A percentile compares a stretch with the other conserved stretches of the same genome.
Conservation (phyloP, 2,329 filamentous ascomycete genomes). For the Pyrenophora seminiperda region DNA sequence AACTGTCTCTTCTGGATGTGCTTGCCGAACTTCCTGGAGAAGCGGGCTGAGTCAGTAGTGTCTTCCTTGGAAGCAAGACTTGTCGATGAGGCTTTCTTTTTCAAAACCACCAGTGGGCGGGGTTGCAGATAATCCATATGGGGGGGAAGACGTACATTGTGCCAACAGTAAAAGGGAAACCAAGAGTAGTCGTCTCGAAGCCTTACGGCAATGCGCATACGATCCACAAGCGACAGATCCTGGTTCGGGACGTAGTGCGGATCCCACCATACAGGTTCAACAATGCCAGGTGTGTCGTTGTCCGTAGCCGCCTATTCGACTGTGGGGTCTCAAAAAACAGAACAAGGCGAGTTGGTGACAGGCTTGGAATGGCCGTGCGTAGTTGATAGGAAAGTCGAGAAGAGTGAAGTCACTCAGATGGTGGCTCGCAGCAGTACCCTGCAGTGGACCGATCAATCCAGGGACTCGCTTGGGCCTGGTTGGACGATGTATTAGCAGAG, state of each 20-base stretch:
- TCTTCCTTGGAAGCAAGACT: constrained; percentile 46
- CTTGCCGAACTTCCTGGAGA: constrained; percentile 96
- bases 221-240: constrained; percentile 41
- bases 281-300: constrained; percentile 34
- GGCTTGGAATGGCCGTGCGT: constrained; percentile 35
- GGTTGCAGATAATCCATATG: constrained; percentile 43
- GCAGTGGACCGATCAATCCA: constrained; percentile 28
- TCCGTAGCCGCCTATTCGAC: constrained; percentile 37
- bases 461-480: constrained; percentile 35
- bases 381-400: constrained; percentile 33
- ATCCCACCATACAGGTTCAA: constrained; percentile 43
- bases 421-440: constrained; percentile 28
- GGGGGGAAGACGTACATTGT: constrained; percentile 46
- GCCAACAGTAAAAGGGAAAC: constrained; percentile 31
- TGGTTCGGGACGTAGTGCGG: constrained; percentile 26
- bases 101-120: constrained; percentile 36
- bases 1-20: constrained; percentile 99
- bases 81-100: constrained; percentile 43
- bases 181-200: constrained; percentile 24
- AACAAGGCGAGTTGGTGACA: constrained; percentile 23
- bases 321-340: constrained; percentile 33
- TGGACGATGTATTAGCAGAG: constrained; percentile 30
- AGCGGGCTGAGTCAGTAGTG: constrained; percentile 46
- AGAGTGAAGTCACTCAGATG: constrained; percentile 36
- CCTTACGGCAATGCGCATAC: constrained; percentile 30